Evolutionary conservation across 1,139 yeast genomes (phyloP).

Genomic region (Yamadazyma epiphylla): DNA sequence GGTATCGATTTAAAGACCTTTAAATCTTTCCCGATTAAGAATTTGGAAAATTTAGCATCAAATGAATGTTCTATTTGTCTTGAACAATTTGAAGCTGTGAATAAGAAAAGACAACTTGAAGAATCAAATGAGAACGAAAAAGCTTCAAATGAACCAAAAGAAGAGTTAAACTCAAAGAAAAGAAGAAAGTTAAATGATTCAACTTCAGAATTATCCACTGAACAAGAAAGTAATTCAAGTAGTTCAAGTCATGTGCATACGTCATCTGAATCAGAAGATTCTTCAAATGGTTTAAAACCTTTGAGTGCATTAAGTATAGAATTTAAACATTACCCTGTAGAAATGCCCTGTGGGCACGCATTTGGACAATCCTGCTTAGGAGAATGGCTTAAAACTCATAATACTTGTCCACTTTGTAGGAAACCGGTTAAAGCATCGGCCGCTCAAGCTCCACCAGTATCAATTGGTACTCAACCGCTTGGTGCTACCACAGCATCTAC

Average conservation of each 20-base stretch:
- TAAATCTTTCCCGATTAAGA: slow-evolving; percentile 40
- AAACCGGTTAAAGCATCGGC: slow-evolving; percentile 36
- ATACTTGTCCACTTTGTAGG: slow-evolving; percentile 82
- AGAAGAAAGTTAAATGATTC: slow-evolving; percentile 10
- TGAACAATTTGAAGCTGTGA: slow-evolving; percentile 41
- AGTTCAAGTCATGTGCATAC: slow-evolving; percentile 1
- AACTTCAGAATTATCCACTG: background rate
- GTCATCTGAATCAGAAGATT: slow-evolving; percentile 2
- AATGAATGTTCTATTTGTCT: slow-evolving; percentile 64
- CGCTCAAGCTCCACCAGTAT: slow-evolving; percentile 1
- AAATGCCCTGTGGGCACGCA: slow-evolving; percentile 76
- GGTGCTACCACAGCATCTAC: too few species aligned
- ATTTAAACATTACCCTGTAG: slow-evolving; percentile 59
- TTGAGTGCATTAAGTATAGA: slow-evolving; percentile 25
- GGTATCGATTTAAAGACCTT: slow-evolving; percentile 55
- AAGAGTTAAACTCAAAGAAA: slow-evolving; percentile 5
- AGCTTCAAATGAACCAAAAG: background rate
- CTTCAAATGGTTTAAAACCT: slow-evolving; percentile 9
- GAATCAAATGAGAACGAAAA: slow-evolving; percentile 3
- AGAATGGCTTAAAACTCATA: slow-evolving; percentile 69
- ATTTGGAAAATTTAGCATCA: slow-evolving; percentile 19
- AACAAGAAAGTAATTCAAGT: background rate
- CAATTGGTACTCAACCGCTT: slow-evolving; percentile 2
- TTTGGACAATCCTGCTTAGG: slow-evolving; percentile 73
- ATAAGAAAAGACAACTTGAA: background rate